Evolutionary conservation across 345 rosid species (phyloP), one percentile per base, ranked within the genome.

Genomic region (Populus davidiana): DNA sequence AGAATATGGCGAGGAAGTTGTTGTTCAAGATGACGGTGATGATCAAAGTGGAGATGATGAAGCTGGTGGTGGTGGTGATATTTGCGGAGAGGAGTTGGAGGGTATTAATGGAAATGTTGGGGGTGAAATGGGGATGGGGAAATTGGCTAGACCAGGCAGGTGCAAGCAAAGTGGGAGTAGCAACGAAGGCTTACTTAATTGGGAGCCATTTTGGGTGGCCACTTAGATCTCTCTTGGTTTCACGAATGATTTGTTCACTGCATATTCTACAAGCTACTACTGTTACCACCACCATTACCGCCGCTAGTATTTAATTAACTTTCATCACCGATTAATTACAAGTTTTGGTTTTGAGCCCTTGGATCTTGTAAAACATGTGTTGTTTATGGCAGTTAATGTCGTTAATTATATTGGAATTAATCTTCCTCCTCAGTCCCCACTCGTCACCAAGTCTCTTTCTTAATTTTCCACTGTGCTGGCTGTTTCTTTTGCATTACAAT

Each of bases 131-230:
- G 83, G 50, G 13, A 76, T 17, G 63, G 79, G 50, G 43, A 76
- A 54, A 2, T 67, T 71, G 65, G 39, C 49, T 6, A 67, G 74
- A 38, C 49, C 56, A 54, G 49, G 75, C 39, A 23, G 78, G 39
- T 77, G 80, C 70, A 77, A 69, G 41, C 75, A 77, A 70, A 69
- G 70, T 61, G 80, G 64, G 56, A 77, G 74, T 69, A 70, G 75
- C 31, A 68, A 3, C 70, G 61, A 72, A 41, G 47, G 38, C 31
- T 31, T 81, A 70, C 59, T 67, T 23, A 43, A 23, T 61, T 72
- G 71, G 77, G 66, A 70, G 67, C 71, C 67, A 25, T 74, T 69
- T 63, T 74, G 65, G 69, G 82, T 79, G 74, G 78, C 82, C 16
- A 69, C 78, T 62, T 79, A 16, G 62, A 62, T 27, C 44, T 56